These are phyloP conservation scores for Bruguiera gymnorhiza DNA, from an alignment of 345 rosid species.

Conservation along the genomic window DNA sequence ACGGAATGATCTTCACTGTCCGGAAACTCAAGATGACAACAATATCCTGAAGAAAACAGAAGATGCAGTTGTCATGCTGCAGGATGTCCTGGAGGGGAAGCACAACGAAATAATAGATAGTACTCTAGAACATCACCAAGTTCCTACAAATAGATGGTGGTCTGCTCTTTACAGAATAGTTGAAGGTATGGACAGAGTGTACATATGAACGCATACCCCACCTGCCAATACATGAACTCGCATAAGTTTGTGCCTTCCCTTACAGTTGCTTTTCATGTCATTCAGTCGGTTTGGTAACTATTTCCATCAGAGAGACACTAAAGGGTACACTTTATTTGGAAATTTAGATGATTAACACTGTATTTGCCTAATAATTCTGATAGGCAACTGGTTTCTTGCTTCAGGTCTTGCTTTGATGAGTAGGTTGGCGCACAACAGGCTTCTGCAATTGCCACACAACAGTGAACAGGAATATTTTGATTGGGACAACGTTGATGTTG, in stretches of 20 bases:
- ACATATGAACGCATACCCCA: neutral
- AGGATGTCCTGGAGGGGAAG: slow-evolving; percentile 76
- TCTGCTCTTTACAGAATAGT: slow-evolving; percentile 76
- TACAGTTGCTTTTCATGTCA: neutral
- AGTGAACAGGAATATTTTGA: slow-evolving; percentile 42
- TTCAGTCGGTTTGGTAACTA: neutral
- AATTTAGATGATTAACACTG: neutral
- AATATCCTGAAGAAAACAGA: slow-evolving; percentile 66
- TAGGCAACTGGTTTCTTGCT: slow-evolving; percentile 11
- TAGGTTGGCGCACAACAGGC: slow-evolving; percentile 49
- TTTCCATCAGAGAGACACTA: neutral
- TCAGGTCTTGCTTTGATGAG: slow-evolving; percentile 82
- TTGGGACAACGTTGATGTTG: slow-evolving; percentile 43
- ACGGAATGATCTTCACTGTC: slow-evolving; percentile 56
- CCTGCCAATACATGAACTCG: too few species aligned
- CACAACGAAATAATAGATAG: slow-evolving; percentile 59
- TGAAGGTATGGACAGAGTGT: slow-evolving; percentile 52
- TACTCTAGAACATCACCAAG: slow-evolving; percentile 42
- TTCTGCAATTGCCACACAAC: slow-evolving; percentile 38
- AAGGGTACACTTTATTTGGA: neutral
- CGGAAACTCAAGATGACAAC: slow-evolving; percentile 47
- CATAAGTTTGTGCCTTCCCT: too few species aligned
- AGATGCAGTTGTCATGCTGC: slow-evolving; percentile 70
- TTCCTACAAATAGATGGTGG: slow-evolving; percentile 84
- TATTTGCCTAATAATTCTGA: neutral